Evolutionary conservation across 768 basidiomycete genomes (phyloP).

Genomic region (Leccinum sublutescens): DNA sequence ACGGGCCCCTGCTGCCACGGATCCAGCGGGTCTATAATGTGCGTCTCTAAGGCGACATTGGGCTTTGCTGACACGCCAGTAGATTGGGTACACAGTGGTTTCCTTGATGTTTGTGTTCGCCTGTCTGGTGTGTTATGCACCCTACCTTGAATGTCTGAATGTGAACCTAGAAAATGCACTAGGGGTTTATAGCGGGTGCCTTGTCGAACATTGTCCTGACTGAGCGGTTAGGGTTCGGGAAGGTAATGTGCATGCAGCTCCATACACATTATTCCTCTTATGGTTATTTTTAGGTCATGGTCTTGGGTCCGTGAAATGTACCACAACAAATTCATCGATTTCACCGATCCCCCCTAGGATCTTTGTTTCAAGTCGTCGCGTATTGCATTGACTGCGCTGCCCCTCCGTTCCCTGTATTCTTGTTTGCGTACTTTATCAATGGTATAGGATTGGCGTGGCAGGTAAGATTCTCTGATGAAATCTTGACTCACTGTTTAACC

Average conservation of each 20-base stretch:
- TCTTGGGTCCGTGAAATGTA: conserved; percentile 29
- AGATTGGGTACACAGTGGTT: conserved; percentile 52
- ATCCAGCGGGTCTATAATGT: conserved; percentile 60
- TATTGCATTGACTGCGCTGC: conserved; percentile 54
- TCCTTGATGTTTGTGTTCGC: conserved; percentile 56
- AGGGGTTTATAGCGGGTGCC: conserved; percentile 47
- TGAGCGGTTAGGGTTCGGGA: conserved; percentile 44
- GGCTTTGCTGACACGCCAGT: conserved; percentile 4
- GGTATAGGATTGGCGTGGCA: conserved; percentile 52
- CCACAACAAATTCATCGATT: neutral
- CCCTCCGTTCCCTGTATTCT: conserved; percentile 64
- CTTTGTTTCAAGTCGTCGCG: conserved; percentile 51
- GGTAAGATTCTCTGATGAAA: conserved; percentile 24
- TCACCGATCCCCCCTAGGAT: conserved; percentile 35
- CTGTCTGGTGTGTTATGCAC: conserved; percentile 36
- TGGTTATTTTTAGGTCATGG: conserved; percentile 35
- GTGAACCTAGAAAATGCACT: conserved; percentile 17
- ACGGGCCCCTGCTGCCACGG: conserved; percentile 71
- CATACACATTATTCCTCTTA: neutral
- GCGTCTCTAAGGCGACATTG: neutral
- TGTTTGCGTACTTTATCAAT: conserved; percentile 44
- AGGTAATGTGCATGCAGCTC: conserved; percentile 22
- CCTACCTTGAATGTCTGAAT: neutral
- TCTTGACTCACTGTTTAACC: neutral
- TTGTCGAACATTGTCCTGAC: conserved; percentile 45